Conservation (phyloP, 257 asterid genomes). For the Prunella vulgaris region DNA sequence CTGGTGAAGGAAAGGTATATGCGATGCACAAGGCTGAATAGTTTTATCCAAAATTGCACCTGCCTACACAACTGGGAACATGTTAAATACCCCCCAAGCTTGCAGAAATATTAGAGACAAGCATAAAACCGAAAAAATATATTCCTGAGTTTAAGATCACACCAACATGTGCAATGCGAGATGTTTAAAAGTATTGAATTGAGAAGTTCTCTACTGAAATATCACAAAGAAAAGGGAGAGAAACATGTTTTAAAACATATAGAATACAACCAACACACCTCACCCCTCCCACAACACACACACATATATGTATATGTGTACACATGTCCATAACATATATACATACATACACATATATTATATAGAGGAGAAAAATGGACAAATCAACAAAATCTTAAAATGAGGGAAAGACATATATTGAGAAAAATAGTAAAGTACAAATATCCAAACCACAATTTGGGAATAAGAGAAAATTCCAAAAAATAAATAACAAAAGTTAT, state of each 20-base stretch:
- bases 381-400: background rate
- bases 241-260: background rate
- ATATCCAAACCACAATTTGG: constrained; percentile 1
- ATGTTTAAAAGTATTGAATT: background rate
- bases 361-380: background rate
- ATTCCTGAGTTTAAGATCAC: constrained; percentile 9
- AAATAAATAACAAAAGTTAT: constrained; percentile 3
- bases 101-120: background rate
- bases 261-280: background rate
- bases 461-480: background rate
- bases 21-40: constrained; percentile 91
- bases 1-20: constrained; percentile 91
- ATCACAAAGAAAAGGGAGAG: background rate
- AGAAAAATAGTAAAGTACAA: background rate
- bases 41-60: constrained; percentile 67
- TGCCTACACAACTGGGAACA: constrained; percentile 40
- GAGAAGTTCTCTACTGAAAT: constrained; percentile 10
- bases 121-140: background rate
- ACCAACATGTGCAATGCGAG: constrained; percentile 4
- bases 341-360: no score
- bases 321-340: background rate
- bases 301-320: background rate
- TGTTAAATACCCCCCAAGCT: constrained; percentile 5
- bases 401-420: background rate
- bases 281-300: background rate